phyloP scores from a whole-genome alignment of 495 filamentous ascomycete species.

The Aspergillus taichungensis region DNA sequence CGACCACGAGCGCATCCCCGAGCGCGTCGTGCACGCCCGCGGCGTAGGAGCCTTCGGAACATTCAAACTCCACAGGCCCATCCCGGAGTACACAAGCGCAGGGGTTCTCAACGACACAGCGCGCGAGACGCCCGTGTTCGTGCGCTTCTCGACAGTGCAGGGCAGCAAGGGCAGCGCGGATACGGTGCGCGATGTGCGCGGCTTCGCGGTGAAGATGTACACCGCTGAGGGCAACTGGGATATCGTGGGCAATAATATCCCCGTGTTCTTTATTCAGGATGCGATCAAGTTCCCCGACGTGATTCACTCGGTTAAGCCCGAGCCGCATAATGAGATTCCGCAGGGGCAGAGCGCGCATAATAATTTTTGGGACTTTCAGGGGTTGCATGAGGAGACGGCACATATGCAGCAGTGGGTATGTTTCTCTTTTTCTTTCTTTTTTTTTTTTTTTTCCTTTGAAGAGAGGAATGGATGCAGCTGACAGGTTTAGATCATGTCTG shows the following conservation, averaged over 20 bases:
- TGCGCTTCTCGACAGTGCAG: constrained; percentile 78
- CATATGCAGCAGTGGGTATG: constrained; percentile 79
- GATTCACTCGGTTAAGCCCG: constrained; percentile 70
- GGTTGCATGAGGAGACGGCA: constrained; percentile 58
- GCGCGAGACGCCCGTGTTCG: constrained; percentile 68
- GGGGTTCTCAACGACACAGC: constrained; percentile 72
- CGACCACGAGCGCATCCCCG: constrained; percentile 82
- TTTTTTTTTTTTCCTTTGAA: not conserved
- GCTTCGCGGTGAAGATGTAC: constrained; percentile 76
- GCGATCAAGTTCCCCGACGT: constrained; percentile 65
- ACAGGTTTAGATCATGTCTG: constrained; percentile 52
- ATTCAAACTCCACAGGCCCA: constrained; percentile 65
- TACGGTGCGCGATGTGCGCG: constrained; percentile 73
- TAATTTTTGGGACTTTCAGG: constrained; percentile 51
- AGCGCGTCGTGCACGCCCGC: constrained; percentile 83
- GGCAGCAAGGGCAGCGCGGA: constrained; percentile 71
- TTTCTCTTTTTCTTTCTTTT: constrained; percentile 25
- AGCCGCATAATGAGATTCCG: constrained; percentile 68
- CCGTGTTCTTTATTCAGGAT: constrained; percentile 70
- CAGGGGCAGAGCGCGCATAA: constrained; percentile 55
- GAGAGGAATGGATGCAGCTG: not conserved
- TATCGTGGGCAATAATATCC: constrained; percentile 70
- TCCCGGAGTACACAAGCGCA: constrained; percentile 60
- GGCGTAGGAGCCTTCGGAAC: constrained; percentile 77
- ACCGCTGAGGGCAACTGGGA: constrained; percentile 49